A percentile compares a stretch with the other conserved stretches of the same genome.
Evolutionary conservation across 768 basidiomycete species (phyloP).

Genomic region (Polyporus arcularius): DNA sequence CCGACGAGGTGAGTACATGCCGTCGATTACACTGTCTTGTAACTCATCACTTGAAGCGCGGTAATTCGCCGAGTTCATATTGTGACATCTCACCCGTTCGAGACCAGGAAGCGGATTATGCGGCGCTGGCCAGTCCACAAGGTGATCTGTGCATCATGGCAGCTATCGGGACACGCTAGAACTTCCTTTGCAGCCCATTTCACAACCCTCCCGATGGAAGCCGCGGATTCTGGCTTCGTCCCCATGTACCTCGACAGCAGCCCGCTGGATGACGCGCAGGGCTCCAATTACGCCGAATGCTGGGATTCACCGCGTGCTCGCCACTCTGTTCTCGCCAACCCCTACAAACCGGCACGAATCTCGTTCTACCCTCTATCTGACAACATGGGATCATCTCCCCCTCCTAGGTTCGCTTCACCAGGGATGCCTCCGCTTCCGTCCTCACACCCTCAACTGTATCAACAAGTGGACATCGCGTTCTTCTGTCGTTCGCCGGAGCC

Average conservation of each 20-base stretch:
- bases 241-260: constrained; percentile 23
- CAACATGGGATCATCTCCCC: neutral
- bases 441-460: neutral
- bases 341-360: constrained; percentile 9
- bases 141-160: too few relatives aligned
- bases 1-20: too few relatives aligned
- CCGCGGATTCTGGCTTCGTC: neutral
- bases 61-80: too few relatives aligned
- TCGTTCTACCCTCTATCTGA: constrained; percentile 1
- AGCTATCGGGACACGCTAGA: neutral
- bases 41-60: too few relatives aligned
- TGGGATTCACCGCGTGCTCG: neutral
- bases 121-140: too few relatives aligned
- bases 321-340: too few relatives aligned
- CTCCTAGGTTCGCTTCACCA: neutral
- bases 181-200: too few relatives aligned
- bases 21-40: too few relatives aligned
- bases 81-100: too few relatives aligned
- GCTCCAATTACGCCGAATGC: constrained; percentile 8
- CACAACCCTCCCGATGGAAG: neutral
- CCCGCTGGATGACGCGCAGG: neutral
- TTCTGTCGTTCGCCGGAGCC: too few relatives aligned
- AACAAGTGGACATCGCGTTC: too few relatives aligned
- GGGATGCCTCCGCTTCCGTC: neutral
- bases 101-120: too few relatives aligned